Evolutionary conservation across 2,329 filamentous ascomycete genomes (phyloP), one percentile per base, ranked within the genome.

Genomic region (Sordariomycetes sp.): DNA sequence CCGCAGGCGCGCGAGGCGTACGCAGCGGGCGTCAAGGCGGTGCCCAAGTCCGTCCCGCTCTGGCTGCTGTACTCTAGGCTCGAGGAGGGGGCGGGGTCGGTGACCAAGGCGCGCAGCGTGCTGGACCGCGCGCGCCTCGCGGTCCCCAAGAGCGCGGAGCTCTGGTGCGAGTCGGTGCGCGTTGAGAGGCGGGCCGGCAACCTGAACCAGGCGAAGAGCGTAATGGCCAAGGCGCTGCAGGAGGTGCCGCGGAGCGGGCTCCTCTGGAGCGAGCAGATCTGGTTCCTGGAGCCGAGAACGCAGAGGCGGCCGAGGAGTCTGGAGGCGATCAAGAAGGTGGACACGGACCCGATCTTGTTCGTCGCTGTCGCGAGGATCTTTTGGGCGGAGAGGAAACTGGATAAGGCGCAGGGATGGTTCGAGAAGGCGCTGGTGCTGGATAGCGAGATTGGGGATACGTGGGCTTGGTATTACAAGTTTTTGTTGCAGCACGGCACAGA

Each of bases 381-480:
- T 74, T 99, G 94, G 94, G 85, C 82, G 10, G 94, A 99, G 72
- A 81, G 94, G 58, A 86, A 86, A 67, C 78, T 99, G 25, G 94
- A 97, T 63, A 96, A 96, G 70, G 92, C 94, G 2, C 87, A 91
- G 70, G 91, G 83, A 62, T 99, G 94, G 94, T 99, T 99, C 69
- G 90, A 96, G 72, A 96, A 95, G 72, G 94, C 94, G 0, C 84
- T 96, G 58, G 78, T 96, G 57, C 76, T 94, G 13, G 90, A 99
- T 66, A 83, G 86, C 39, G 91, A 97, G 68, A 74, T 84, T 55
- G 94, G 94, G 55, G 95, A 99, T 73, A 88, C 85, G 12, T 99
- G 95, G 95, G 92, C 90, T 22, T 99, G 92, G 92, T 99, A 96
- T 70, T 94, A 90, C 70, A 91, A 92, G 70, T 99, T 97, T 69